Base-by-base conservation (phyloP, 1,139 yeast species). In the Candida tunisiensis region DNA sequence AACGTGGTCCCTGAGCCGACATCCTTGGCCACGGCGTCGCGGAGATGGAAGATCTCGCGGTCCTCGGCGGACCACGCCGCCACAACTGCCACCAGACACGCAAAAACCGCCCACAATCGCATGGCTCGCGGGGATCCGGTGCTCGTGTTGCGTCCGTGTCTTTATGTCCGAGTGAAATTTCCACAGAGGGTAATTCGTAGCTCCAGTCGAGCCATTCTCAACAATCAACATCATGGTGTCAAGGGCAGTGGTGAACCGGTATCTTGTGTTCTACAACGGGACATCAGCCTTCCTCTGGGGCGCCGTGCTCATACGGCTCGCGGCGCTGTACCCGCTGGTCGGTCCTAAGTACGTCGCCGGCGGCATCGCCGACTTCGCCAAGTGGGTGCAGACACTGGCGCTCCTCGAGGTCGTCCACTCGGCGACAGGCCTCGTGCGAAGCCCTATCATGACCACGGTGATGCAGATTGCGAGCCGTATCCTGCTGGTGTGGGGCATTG, bases 401-500 rank as follows among this genome's bases (percentile, higher is more conserved):
- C 39, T 82, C 2, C 61, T 79, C 26, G 99, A 88, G 49, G 68
- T 88, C 19, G 60, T 69, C 42, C 91, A 88, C 51, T 67, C 94
- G 2, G 60, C 70, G 3, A 50, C 69, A 2, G 96, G 63, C 2
- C 59, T 74, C 29, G 98, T 88, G 17, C 70, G 74, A 37, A 74
- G 96, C 4, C 94, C 96, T 1, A 40, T 85, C 7, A 44, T 74
- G 34, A 88, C 95, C 19, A 82, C 95, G 1, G 62, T 60, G 11
- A 74, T 82, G 45, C 99, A 88, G 52, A 93, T 88, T 1, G 64
- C 74, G 9, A 83, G 95, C 8, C 65, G 99, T 34, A 55, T 85
- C 32, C 55, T 85, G 37, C 65, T 88, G 25, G 93, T 82, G 11
- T 63, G 80, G 60, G 95, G 96, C 9, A 66, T 88, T 29, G 71